Base-by-base conservation (phyloP, 352 stramenopile species). In the Phytophthora fragariae region DNA sequence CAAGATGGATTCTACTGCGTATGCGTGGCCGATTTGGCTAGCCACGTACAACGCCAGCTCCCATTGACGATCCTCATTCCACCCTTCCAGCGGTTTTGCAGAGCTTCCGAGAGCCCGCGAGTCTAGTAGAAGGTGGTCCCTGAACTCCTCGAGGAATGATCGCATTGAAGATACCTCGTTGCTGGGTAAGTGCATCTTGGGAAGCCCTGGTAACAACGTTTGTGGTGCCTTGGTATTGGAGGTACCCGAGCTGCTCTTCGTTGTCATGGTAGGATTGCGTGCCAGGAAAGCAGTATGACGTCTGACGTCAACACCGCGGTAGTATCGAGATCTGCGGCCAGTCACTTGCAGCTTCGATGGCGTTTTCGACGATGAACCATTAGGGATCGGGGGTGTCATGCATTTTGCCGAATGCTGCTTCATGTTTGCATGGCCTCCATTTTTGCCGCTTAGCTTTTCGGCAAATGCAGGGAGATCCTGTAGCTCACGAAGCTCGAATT, bases 1-100 rank as follows among this genome's bases (percentile, higher is more conserved):
- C 41, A 92, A 61, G 47, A 91, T 81, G 8, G 77, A 78, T 44
- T 77, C 68, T 10, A 89, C 85, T 1, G 84, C 82, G 29, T 77
- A 75, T 6, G 67, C 60, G 35, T 90, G 78, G 4, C 83, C 85
- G 19, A 82, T 81, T 68, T 87, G 78, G 44, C 80, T 77, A 21
- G 83, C 83, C 37, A 86, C 62, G 50, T 83, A 89, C 15, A 92
- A 59, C 47, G 82, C 82, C 5, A 87, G 63, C 27, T 88, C 77
- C 84, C 84, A 92, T 41, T 87, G 79, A 1, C 72, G 69, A 58
- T 79, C 70, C 41, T 79, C 75, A 15, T 68, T 70, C 27, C 77
- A 68, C 46, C 57, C 57, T 44, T 75, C 56, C 7, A 72, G 49
- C 2, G 53, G 64, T n/a, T 35, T 52, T 33, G n/a, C 41, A 41